These are phyloP conservation scores for Candida sithepensis DNA, from an alignment of 805 yeast genomes.

Conservation along the genomic window DNA sequence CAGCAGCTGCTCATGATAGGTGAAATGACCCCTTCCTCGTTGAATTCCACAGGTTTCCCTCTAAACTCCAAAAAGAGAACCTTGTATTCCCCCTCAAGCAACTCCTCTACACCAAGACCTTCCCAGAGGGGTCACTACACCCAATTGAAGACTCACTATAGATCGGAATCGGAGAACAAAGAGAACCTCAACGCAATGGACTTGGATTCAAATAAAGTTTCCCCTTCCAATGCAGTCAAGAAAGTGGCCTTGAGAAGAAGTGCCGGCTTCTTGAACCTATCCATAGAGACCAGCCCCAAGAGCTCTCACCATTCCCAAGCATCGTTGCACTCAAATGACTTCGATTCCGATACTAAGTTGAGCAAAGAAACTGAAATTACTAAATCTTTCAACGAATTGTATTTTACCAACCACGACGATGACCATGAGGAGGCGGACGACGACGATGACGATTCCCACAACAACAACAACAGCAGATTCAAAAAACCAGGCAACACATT, in stretches of 20 bases:
- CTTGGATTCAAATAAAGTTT: conserved; percentile 1
- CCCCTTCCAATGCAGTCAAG: conserved; percentile 17
- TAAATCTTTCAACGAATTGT: conserved; percentile 32
- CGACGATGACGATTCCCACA: background rate
- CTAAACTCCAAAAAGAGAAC: conserved; percentile 26
- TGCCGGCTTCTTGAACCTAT: conserved; percentile 48
- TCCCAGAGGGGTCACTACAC: conserved; percentile 11
- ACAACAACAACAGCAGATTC: no score
- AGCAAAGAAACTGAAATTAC: conserved; percentile 26
- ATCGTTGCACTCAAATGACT: conserved; percentile 1
- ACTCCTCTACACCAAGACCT: conserved; percentile 20
- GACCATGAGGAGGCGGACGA: conserved; percentile 1
- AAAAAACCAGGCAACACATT: background rate
- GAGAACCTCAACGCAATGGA: background rate
- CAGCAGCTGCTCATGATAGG: conserved; percentile 8
- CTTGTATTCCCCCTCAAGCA: conserved; percentile 25
- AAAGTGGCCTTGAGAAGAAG: conserved; percentile 44
- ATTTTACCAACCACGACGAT: conserved; percentile 22
- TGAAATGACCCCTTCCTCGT: conserved; percentile 21
- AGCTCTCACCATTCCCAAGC: conserved; percentile 8
- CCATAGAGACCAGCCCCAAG: conserved; percentile 37
- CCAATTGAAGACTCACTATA: background rate
- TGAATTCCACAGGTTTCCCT: conserved; percentile 27
- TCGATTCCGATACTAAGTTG: conserved; percentile 25
- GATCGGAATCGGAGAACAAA: background rate